Evolutionary conservation across 2,329 filamentous ascomycete genomes (phyloP).

Genomic region (Rhexocercosporidium sp.): DNA sequence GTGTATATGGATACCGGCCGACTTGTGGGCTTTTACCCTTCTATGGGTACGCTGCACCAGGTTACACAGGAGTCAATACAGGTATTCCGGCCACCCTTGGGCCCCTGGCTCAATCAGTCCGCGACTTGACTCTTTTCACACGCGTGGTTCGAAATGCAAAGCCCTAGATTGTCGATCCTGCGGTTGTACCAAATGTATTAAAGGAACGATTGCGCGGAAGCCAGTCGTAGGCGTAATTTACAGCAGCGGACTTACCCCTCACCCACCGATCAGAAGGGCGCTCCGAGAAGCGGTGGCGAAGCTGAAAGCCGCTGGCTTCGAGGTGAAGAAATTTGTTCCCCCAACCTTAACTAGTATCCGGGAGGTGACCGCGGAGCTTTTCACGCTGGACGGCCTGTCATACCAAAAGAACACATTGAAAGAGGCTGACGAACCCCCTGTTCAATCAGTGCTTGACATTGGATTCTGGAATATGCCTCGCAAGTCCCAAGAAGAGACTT

Average conservation of each 20-base stretch:
- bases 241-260: conserved; percentile 40
- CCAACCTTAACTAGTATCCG: conserved; percentile 42
- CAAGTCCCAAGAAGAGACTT: conserved; percentile 44
- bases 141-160: conserved; percentile 75
- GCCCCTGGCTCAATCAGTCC: conserved; percentile 83
- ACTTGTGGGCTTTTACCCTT: conserved; percentile 42
- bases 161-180: conserved; percentile 67
- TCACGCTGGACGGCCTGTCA: conserved; percentile 45
- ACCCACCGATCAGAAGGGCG: conserved; percentile 41
- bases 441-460: conserved; percentile 43
- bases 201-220: conserved; percentile 25
- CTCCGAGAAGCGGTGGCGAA: conserved; percentile 39
- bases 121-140: conserved; percentile 83
- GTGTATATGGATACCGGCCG: conserved; percentile 42
- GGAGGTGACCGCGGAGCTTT: conserved; percentile 42
- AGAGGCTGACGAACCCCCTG: conserved; percentile 42
- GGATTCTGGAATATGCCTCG: conserved; percentile 43
- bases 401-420: conserved; percentile 42
- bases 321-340: conserved; percentile 41
- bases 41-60: conserved; percentile 39
- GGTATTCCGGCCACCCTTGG: conserved; percentile 86
- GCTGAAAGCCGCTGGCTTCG: conserved; percentile 39
- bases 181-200: conserved; percentile 31
- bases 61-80: conserved; percentile 61
- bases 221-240: conserved; percentile 42